Base-by-base conservation (phyloP, 202 grass and related monocot genomes). In the Schoenoplectus triqueter region DNA sequence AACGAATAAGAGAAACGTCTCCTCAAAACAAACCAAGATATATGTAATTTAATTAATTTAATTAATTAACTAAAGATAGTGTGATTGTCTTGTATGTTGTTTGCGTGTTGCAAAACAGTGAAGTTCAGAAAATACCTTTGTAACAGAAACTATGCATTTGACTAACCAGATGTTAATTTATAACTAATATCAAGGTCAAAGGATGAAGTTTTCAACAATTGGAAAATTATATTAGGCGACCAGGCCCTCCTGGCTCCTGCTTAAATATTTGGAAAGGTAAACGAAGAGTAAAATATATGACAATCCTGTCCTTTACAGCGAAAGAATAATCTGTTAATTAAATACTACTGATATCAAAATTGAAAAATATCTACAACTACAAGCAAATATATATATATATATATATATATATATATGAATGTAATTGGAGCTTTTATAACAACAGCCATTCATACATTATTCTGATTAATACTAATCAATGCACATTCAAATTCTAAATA, bases 61-160 rank as follows among this genome's bases (percentile, higher is more conserved):
- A 17, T 71, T 18, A 46, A 46, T 31, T 31, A 31, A 31, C 31
- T 31, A 31, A 19, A 51, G 19, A 51, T 14, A 51, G 47, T 73
- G 17, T 70, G 67, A 52, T 73, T 73, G 70, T 51, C 47, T 51
- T 50, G n/a, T 74, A 20, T 74, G 17, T 9, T 5, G 3, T 22
- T 74, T 52, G 48, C 10, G 49, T 50, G 8, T 52, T 21, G 8
- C 3, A 51, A 74, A 74, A 22, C 19, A 74, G 3, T 54, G 13
- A 74, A 22, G 0, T 73, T 73, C 20, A 49, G 6, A 18, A 73
- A 51, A 49, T 74, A 52, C 15, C 31, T 74, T 8, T 54, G 71
- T 54, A 51, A 74, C 47, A 51, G 8, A 74, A 74, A 74, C 17
- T 74, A 74, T 74, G 18, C 47, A 74, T 20, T 74, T 74, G 71